Percentiles rank a stretch among this genome's conserved stretches.
phyloP scores from a whole-genome alignment of 2,329 filamentous ascomycete species.

The Atkinsonella texensis region DNA sequence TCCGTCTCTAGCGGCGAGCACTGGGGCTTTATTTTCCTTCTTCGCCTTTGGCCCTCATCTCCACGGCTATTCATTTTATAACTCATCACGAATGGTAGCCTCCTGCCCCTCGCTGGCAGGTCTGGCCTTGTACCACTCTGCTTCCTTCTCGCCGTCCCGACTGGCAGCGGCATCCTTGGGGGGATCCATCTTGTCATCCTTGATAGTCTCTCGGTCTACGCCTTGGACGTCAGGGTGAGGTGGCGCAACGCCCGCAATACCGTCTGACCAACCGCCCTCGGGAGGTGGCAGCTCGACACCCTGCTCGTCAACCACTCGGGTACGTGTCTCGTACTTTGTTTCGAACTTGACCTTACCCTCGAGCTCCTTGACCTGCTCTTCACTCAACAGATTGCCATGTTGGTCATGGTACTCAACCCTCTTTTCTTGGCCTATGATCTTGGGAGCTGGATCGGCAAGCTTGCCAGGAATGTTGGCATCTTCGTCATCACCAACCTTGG shows the following conservation, averaged over 20 bases:
- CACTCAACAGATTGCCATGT: slow-evolving; percentile 80
- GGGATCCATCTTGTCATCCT: slow-evolving; percentile 25
- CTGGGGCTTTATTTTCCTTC: not conserved
- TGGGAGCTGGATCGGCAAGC: slow-evolving; percentile 36
- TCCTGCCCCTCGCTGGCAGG: slow-evolving; percentile 52
- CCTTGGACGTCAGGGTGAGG: slow-evolving; percentile 51
- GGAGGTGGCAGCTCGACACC: slow-evolving; percentile 61
- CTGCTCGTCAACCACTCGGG: slow-evolving; percentile 64
- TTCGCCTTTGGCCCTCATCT: not conserved
- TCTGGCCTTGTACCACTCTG: slow-evolving; percentile 43
- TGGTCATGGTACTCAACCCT: slow-evolving; percentile 68
- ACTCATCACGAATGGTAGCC: slow-evolving; percentile 33
- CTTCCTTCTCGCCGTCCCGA: slow-evolving; percentile 47
- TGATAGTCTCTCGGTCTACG: slow-evolving; percentile 44
- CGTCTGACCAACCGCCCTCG: slow-evolving; percentile 26
- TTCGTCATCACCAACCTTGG: not conserved
- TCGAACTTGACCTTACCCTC: slow-evolving; percentile 92
- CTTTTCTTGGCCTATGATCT: slow-evolving; percentile 53
- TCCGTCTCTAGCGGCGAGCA: not conserved
- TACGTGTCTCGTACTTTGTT: slow-evolving; percentile 92
- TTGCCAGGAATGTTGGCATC: slow-evolving; percentile 32
- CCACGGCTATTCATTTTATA: slow-evolving; percentile 13
- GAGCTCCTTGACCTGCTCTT: slow-evolving; percentile 70
- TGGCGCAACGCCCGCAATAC: slow-evolving; percentile 35
- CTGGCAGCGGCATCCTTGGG: slow-evolving; percentile 33